These are phyloP conservation scores for Histomonas meleagridis DNA, from an alignment of 208 protist species.

Conservation along the genomic window DNA sequence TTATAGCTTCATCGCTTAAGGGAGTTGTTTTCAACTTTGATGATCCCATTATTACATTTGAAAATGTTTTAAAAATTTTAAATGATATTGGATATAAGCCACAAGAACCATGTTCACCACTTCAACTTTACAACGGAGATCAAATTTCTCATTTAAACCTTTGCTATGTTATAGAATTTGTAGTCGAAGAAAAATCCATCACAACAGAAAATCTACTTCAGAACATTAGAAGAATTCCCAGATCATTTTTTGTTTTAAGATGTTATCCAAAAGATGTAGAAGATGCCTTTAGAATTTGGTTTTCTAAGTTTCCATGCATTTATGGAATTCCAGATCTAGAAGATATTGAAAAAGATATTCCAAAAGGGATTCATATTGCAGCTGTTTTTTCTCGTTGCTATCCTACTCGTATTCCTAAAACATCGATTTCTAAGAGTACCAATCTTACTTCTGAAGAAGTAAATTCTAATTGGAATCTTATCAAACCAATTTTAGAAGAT, in stretches of 20 bases:
- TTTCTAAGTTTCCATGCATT: conserved; percentile 32
- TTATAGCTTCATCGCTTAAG: background rate
- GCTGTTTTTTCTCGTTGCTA: background rate
- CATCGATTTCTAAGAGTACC: background rate
- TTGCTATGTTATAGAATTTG: background rate
- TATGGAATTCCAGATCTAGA: background rate
- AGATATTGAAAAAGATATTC: background rate
- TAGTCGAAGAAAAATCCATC: background rate
- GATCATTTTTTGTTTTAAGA: background rate
- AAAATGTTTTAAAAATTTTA: background rate
- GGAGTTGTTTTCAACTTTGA: background rate
- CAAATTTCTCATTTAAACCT: background rate
- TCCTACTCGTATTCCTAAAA: background rate
- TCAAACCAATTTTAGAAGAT: background rate
- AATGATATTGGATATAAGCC: conserved; percentile 1
- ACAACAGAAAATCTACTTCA: background rate
- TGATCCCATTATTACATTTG: background rate
- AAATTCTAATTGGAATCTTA: background rate
- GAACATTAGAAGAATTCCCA: background rate
- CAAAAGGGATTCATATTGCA: background rate
- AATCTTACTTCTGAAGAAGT: background rate
- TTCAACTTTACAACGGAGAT: background rate
- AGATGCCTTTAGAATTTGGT: background rate
- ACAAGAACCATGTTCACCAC: background rate
- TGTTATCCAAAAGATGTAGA: background rate